Evolutionary conservation across 2,329 filamentous ascomycete species (phyloP).

Genomic region (Aschersonia sp.): DNA sequence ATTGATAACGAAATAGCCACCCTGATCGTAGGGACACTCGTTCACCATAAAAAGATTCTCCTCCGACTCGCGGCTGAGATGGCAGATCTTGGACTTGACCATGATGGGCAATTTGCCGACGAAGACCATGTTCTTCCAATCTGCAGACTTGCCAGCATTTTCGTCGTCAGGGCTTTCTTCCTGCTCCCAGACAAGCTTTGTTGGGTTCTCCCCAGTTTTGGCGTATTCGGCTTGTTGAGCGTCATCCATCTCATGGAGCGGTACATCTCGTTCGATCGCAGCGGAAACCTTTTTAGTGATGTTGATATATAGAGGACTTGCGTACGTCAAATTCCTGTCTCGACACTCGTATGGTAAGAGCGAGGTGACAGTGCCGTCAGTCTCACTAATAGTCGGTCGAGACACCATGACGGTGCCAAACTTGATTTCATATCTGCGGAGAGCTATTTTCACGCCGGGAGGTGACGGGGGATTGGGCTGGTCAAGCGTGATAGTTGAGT

Average conservation of each 20-base stretch:
- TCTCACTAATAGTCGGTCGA: conserved; percentile 82
- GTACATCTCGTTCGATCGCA: conserved; percentile 61
- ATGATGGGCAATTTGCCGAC: conserved; percentile 95
- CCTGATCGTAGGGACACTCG: conserved; percentile 96
- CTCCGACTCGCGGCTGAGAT: conserved; percentile 70
- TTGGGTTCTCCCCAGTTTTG: conserved; percentile 42
- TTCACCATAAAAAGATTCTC: conserved; percentile 82
- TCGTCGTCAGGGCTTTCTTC: conserved; percentile 37
- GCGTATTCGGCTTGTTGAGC: conserved; percentile 42
- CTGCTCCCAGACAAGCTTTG: conserved; percentile 45
- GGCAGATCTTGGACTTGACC: conserved; percentile 94
- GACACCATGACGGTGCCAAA: conserved; percentile 85
- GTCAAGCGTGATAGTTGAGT: conserved; percentile 82
- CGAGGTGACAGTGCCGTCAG: conserved; percentile 73
- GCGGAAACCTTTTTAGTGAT: conserved; percentile 77
- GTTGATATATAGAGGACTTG: conserved; percentile 77
- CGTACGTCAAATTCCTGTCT: conserved; percentile 89
- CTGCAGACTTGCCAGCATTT: conserved; percentile 35
- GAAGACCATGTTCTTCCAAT: conserved; percentile 62
- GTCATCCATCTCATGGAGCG: conserved; percentile 53
- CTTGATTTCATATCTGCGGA: conserved; percentile 88
- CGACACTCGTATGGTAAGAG: conserved; percentile 91
- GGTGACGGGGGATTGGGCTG: conserved; percentile 70
- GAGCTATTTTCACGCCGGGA: conserved; percentile 65
- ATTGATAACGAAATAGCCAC: conserved; percentile 98